Evolutionary conservation across 768 basidiomycete genomes (phyloP).

Genomic region (Crucibulum laeve): DNA sequence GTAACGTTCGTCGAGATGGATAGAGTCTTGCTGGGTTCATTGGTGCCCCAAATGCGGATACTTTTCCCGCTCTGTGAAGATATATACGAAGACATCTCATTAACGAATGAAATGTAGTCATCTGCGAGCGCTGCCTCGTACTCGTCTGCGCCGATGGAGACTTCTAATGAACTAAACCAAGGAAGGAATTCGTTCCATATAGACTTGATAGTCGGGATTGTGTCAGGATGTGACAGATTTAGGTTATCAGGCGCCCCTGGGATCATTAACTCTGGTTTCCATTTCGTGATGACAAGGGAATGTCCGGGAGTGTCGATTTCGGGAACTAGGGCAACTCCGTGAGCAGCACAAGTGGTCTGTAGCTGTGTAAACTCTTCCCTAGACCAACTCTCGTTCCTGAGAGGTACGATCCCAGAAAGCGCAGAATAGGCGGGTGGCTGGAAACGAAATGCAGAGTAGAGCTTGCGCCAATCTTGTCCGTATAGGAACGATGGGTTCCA

Average conservation of each 20-base stretch:
- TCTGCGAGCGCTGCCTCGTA: not conserved
- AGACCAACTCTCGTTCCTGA: not conserved
- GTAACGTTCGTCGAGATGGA: not conserved
- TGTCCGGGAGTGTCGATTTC: conserved; percentile 1
- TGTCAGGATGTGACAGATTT: not conserved
- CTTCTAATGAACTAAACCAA: not conserved
- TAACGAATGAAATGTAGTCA: conserved; percentile 1
- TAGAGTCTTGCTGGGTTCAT: not conserved
- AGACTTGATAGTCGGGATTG: not conserved
- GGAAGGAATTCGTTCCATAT: not conserved
- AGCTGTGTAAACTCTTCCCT: not conserved
- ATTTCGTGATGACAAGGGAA: not conserved
- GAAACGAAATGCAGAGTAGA: conserved; percentile 1
- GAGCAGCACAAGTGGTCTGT: not conserved
- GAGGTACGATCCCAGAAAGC: not conserved
- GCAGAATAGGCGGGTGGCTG: not conserved
- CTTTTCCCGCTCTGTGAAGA: not conserved
- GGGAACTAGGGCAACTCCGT: not conserved
- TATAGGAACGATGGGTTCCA: not conserved
- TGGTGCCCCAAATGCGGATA: not conserved
- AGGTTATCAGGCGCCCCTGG: not conserved
- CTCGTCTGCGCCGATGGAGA: conserved; percentile 1
- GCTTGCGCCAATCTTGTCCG: not conserved
- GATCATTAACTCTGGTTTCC: conserved; percentile 1
- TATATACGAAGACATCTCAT: not conserved